Base-by-base conservation (phyloP, 768 basidiomycete species). In the Suillus weaverae region DNA sequence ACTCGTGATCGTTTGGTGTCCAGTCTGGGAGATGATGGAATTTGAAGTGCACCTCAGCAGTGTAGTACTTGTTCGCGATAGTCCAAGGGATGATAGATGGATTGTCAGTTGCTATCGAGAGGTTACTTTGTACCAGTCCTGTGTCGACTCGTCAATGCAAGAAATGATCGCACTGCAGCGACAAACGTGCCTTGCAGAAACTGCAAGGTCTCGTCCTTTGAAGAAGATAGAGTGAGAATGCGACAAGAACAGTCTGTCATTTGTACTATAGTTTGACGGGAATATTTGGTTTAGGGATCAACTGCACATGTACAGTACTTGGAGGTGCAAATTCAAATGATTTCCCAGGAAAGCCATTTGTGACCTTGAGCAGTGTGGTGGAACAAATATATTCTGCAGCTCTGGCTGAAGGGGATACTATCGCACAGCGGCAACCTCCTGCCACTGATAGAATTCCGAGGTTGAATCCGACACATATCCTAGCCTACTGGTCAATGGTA, bases 61-160 rank as follows among this genome's bases (percentile, higher is more conserved):
- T 85, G 77, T 94, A 95, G 76, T 95, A 95, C 73, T 85, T 89
- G 79, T 94, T 94, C 60, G 77, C 76, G 66, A 94, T 90, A 48
- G 85, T 89, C 91, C 91, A 94, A 11, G 89, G 88, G 38, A 91
- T 76, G 33, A 57, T 66, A 1, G 67, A 57, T 30, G 66, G 35
- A 13, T 67, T 66, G 32, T 72, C 71, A 32, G 57, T 41, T 30
- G 18, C 6, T 41, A 20, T 68, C 69, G 57, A 66, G 50, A 41
- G 62, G 67, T 64, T 59, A 63, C 10, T 68, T 66, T 38, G 66
- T 35, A 64, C 69, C 60, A 77, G 69, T 62, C 60, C 73, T 76
- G 60, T 39, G 16, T 63, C 53, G n/a, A 59, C 33, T 55, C 11
- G 68, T 75, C 65, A 74, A 73, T 44, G 59, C 35, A 57, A 53